Evolutionary conservation across 371 early-diverging fungal species (phyloP), one percentile per base, ranked within the genome.

Genomic region (Blakeslea trispora): DNA sequence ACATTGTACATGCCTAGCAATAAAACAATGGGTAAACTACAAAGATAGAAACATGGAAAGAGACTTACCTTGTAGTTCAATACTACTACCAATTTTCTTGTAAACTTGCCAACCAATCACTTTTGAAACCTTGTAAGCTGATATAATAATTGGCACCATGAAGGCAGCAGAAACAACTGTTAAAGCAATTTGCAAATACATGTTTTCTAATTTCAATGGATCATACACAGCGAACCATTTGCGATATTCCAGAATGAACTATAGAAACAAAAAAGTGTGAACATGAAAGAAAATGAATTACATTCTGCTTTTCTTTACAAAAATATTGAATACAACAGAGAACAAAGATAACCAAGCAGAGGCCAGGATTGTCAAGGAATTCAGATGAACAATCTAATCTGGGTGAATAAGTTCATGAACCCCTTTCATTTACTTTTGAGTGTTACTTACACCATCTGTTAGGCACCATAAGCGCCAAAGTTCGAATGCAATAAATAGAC

Each of bases 61-160:
- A 37, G 37, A 34, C 48, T 23, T 55, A 55, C 61, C 31, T 45
- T 61, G 50, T 14, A 61, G 28, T 13, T 48, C 19, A 17, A 55
- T 37, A 17, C 54, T 61, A 18, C 55, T 45, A 11, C 61, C 61
- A 17, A 61, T 50, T 13, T 51, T 61, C 15, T 61, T 61, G 24
- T 61, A 61, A 2, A 61, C 50, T 24, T 55, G 55, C 61, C 61
- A 61, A 6, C 61, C 56, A 15, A 61, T 55, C 15, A 45, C 22
- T 45, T 61, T 50, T 4, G 51, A 34, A 14, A 55, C 34, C 17
- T 55, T 61, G 22, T 61, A 50, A 13, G 61, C 61, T 5, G 61
- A 43, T 7, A 50, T 13, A 19, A 61, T 51, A 9, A 55, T 42
- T 13, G 61, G 61, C 2, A 50, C 23, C 5, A 41, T 43, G 17